phyloP scores from a whole-genome alignment of 352 stramenopile species.

The Pythium brachiatum region DNA sequence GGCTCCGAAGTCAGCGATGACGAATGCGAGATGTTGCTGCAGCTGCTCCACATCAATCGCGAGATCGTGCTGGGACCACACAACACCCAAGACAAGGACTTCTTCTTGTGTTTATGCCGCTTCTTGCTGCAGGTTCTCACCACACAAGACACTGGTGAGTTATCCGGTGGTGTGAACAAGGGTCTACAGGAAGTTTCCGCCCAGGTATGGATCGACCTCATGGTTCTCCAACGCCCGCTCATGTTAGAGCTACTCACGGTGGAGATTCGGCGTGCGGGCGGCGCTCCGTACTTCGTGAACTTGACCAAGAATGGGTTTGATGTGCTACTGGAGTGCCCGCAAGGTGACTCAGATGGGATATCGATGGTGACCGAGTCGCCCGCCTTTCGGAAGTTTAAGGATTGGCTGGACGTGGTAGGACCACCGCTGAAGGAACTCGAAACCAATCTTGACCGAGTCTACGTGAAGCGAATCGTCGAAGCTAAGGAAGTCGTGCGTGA shows the following conservation, averaged over 20 bases:
- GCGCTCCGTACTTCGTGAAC: constrained; percentile 62
- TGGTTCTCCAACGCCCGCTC: constrained; percentile 51
- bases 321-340: constrained; percentile 39
- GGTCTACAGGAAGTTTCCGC: constrained; percentile 47
- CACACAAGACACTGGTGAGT: background rate
- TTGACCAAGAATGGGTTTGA: constrained; percentile 82
- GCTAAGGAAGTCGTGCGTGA: constrained; percentile 55
- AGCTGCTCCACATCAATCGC: constrained; percentile 55
- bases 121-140: constrained; percentile 56
- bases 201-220: constrained; percentile 67
- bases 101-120: constrained; percentile 63
- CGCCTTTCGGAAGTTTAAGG: constrained; percentile 48
- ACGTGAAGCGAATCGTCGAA: constrained; percentile 49
- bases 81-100: constrained; percentile 55
- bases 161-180: constrained; percentile 24
- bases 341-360: background rate
- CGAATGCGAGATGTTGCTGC: constrained; percentile 49
- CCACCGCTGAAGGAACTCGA: constrained; percentile 66
- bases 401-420: constrained; percentile 70
- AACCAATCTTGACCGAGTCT: constrained; percentile 55
- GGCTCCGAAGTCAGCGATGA: constrained; percentile 45
- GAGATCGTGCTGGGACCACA: constrained; percentile 54
- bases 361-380: constrained; percentile 15
- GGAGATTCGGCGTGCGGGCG: constrained; percentile 51
- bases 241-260: constrained; percentile 59